A percentile compares a stretch with the other conserved stretches of the same genome.
phyloP scores from a whole-genome alignment of 202 grass and related monocot genomes.

The Digitaria exilis region DNA sequence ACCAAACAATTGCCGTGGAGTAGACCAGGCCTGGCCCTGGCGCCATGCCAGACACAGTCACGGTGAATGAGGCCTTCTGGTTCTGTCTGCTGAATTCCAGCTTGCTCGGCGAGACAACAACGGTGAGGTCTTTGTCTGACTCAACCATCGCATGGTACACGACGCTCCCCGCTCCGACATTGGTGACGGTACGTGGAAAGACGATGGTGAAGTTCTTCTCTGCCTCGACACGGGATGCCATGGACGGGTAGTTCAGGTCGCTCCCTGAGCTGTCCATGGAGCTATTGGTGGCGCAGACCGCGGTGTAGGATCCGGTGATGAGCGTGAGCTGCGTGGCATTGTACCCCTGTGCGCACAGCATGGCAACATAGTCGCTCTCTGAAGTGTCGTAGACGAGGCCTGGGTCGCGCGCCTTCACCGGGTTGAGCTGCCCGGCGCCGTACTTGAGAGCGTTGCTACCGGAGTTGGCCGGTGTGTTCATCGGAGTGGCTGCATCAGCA shows the following conservation, averaged over 20 bases:
- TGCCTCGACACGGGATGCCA: not conserved
- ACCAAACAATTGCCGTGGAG: constrained; percentile 30
- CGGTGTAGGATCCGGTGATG: constrained; percentile 6
- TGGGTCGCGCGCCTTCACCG: not conserved
- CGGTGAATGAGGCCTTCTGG: constrained; percentile 27
- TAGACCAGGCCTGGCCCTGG: not conserved
- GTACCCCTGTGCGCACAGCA: constrained; percentile 33
- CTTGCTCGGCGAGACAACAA: not conserved
- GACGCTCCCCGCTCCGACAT: not conserved
- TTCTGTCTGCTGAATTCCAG: constrained; percentile 9
- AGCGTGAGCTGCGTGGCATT: constrained; percentile 21
- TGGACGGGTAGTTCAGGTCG: constrained; percentile 41
- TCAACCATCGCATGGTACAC: not conserved
- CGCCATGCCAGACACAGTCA: not conserved
- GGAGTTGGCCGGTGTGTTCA: constrained; percentile 1
- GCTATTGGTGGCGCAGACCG: not conserved
- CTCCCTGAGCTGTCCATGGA: not conserved
- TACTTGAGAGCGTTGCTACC: not conserved
- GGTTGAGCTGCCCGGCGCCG: constrained; percentile 33
- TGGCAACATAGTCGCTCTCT: not conserved
- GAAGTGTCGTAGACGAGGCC: constrained; percentile 23
- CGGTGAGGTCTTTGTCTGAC: not conserved
- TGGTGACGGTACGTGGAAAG: constrained; percentile 38
- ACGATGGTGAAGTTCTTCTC: constrained; percentile 27
- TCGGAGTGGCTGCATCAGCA: constrained; percentile 18